phyloP scores from a whole-genome alignment of 1,284 basidiomycete species.

The Wallemia hederae region DNA sequence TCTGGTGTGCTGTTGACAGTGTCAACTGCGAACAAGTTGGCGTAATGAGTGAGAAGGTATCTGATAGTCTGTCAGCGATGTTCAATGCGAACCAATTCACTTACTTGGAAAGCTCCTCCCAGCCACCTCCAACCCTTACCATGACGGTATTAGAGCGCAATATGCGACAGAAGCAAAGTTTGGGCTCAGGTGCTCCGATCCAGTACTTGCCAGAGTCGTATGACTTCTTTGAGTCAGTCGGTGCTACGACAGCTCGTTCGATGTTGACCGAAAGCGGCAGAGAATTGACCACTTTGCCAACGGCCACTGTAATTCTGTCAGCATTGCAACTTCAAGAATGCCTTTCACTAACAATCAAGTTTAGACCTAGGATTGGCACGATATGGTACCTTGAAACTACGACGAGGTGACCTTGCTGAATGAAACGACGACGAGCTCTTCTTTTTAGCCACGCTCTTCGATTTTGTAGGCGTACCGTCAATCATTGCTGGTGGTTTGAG shows the following conservation, averaged over 20 bases:
- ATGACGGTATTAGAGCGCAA: slow-evolving; percentile 12
- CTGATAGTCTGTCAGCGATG: neutral
- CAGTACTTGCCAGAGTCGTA: slow-evolving; percentile 11
- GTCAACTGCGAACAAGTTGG: neutral
- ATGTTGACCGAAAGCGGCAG: neutral
- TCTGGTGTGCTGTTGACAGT: neutral
- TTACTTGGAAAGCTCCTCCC: slow-evolving; percentile 13
- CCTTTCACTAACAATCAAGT: neutral
- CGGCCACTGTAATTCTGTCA: neutral
- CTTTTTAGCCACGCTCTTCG: neutral
- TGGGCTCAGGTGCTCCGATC: slow-evolving; percentile 12
- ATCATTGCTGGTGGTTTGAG: neutral
- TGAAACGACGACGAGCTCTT: neutral
- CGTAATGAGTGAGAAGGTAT: neutral
- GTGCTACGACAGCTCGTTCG: neutral
- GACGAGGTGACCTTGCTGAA: neutral
- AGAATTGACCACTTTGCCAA: neutral
- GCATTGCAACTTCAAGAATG: neutral
- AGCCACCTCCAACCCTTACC: slow-evolving; percentile 15
- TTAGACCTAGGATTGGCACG: neutral
- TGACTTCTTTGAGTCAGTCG: neutral
- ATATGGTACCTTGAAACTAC: neutral
- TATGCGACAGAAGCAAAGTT: slow-evolving; percentile 13
- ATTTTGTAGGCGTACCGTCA: neutral
- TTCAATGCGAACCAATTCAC: too few relatives aligned